phyloP scores from a whole-genome alignment of 2,329 filamentous ascomycete species.

The Pseudohalonectria lignicola region DNA sequence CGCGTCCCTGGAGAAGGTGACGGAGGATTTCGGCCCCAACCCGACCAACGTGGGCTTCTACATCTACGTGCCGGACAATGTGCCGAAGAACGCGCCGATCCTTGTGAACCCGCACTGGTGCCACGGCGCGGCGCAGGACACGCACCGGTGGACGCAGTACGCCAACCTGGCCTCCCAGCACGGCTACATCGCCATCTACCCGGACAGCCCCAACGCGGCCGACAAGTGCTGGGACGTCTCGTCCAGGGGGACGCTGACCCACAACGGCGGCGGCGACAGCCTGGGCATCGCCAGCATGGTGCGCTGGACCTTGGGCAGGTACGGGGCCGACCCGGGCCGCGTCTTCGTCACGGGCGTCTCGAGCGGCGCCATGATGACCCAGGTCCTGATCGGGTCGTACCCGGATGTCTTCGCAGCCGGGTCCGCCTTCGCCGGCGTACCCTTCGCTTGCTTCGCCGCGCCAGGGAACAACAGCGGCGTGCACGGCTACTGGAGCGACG shows the following conservation, averaged over 20 bases:
- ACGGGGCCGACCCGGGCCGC: slow-evolving; percentile 35
- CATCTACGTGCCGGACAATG: slow-evolving; percentile 26
- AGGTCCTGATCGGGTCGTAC: slow-evolving; percentile 34
- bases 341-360: slow-evolving; percentile 42
- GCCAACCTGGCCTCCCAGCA: slow-evolving; percentile 26
- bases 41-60: slow-evolving; percentile 31
- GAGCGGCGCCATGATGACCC: slow-evolving; percentile 38
- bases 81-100: slow-evolving; percentile 29
- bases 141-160: slow-evolving; percentile 37
- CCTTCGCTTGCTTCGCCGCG: slow-evolving; percentile 29
- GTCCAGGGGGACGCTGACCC: slow-evolving; percentile 35
- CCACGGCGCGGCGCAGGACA: slow-evolving; percentile 34
- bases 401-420: slow-evolving; percentile 34
- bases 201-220: slow-evolving; percentile 36
- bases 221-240: slow-evolving; percentile 47
- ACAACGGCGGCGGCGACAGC: slow-evolving; percentile 45
- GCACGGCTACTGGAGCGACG: slow-evolving; percentile 35
- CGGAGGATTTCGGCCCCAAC: slow-evolving; percentile 23
- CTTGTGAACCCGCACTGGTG: slow-evolving; percentile 45
- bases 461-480: slow-evolving; percentile 20
- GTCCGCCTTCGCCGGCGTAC: slow-evolving; percentile 29
- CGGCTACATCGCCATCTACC: slow-evolving; percentile 42
- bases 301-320: slow-evolving; percentile 36
- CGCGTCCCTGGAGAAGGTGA: slow-evolving; percentile 22
- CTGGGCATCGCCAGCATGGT: slow-evolving; percentile 50